Base-by-base conservation (phyloP, 78 protist genomes). In the Pelomyxa schiedti region DNA sequence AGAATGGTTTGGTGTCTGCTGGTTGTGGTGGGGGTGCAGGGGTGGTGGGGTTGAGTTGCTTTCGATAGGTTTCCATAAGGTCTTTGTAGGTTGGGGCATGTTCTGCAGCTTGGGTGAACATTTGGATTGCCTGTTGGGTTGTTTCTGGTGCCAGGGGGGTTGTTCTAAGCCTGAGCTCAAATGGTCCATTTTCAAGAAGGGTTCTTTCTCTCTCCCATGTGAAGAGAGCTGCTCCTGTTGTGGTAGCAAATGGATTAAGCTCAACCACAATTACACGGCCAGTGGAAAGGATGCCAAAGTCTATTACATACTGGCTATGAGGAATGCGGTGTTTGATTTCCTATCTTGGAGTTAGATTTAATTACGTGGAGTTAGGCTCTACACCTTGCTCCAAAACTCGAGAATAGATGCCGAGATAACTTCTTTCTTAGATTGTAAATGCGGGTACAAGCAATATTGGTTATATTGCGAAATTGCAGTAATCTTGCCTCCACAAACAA, bases 391-490 rank as follows among this genome's bases (percentile, higher is more conserved):
- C 63, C 24, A 52, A 24, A n/a, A 52, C 24, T 24, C 24, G 63
- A 52, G 24, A 24, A n/a, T 52, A 24, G 24, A 52, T 52, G 24
- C 63, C 36, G 24, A n/a, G n/a, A n/a, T n/a, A n/a, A n/a, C n/a
- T n/a, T n/a, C n/a, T n/a, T n/a, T 64, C 74, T 70, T 37, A 41
- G 52, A 70, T 7, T 70, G 74, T 64, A 70, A 30, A 53, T 70
- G 52, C 30, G 74, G 74, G 6, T 35, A 64, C 7, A 8, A 36
- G 7, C 29, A 36, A 37, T 70, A 70, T 30, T 70, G 74, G 52
- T 70, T 40, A 37, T 70, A 70, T 37, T 70, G 74, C 52, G 74
- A 70, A 41, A 70, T 64, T 70, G 74, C 74, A 30, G 6, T 70
- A 37, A 70, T 40, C 74, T 70, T 70, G 74, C 52, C 52, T 40